These are phyloP conservation scores for Calocybe gangraenosa DNA, from an alignment of 768 basidiomycete species.

Conservation along the genomic window DNA sequence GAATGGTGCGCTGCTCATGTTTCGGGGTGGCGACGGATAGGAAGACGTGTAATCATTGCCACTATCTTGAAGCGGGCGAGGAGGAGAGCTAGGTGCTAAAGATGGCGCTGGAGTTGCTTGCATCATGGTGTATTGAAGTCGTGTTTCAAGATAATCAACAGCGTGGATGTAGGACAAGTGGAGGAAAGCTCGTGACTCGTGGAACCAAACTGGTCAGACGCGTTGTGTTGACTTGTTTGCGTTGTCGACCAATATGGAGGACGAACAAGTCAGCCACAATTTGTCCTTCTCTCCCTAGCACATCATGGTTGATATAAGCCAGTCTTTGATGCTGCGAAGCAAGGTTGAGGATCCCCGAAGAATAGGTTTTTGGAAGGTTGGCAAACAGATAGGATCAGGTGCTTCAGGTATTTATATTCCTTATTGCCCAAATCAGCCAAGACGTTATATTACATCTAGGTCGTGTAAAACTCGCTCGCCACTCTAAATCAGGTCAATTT, in stretches of 20 bases:
- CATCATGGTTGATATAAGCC: constrained; percentile 24
- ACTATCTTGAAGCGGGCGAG: constrained; percentile 10
- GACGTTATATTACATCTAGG: constrained; percentile 39
- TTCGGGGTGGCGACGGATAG: constrained; percentile 59
- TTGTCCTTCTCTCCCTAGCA: constrained; percentile 9
- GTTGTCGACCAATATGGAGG: not conserved
- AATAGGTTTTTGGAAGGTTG: constrained; percentile 82
- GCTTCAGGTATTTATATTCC: constrained; percentile 54
- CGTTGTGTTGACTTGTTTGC: constrained; percentile 32
- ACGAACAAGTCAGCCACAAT: constrained; percentile 15
- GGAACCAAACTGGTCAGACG: constrained; percentile 18
- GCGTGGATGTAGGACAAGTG: not conserved
- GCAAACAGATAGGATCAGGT: constrained; percentile 79
- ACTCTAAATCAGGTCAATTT: constrained; percentile 82
- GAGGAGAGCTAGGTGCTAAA: constrained; percentile 48
- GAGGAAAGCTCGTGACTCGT: constrained; percentile 16
- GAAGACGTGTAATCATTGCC: constrained; percentile 22
- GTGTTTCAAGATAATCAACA: not conserved
- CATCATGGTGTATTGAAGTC: constrained; percentile 31
- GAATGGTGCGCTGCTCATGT: constrained; percentile 67
- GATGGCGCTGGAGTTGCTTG: constrained; percentile 67
- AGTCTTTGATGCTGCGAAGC: constrained; percentile 22
- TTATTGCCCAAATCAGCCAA: not conserved
- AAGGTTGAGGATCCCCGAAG: constrained; percentile 49
- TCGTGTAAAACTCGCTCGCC: constrained; percentile 84